Base-by-base conservation (phyloP, 2,329 filamentous ascomycete species). In the Diaporthe sp. region DNA sequence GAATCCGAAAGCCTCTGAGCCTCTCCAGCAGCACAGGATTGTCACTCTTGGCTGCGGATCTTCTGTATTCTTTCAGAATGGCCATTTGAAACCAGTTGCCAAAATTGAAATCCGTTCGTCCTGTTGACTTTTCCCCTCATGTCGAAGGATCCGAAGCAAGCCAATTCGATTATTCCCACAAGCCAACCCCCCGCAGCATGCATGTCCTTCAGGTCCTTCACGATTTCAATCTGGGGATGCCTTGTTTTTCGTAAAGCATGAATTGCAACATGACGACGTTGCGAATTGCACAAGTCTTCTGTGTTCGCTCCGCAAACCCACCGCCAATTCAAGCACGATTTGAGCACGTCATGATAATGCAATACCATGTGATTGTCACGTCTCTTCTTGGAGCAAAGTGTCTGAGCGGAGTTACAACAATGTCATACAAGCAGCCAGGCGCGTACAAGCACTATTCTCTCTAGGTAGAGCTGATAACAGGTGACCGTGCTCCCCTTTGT, bases 331-430 rank as follows among this genome's bases (percentile, higher is more conserved):
- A 51, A 51, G 44, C 44, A 66, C 63, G 30, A 63, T 30, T 27
- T 32, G 27, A 51, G 44, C 63, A 66, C 44, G 44, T 13, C 63
- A 66, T 66, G 15, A 39, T 37, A 27, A 17, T 66, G 61, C 44
- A 37, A 37, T 25, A 17, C 30, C 44, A 66, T 37, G 30, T 37
- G 63, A 27, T 66, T 50, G 30, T 51, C 30, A n/a, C 30, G n/a
- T 37, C 42, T 50, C 30, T 66, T 51, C 44, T 32, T 37, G 44
- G n/a, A 39, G 42, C 13, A 61, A 35, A 59, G n/a, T 44, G 25
- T 37, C 35, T 71, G 72, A 73, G 56, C 47, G 30, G 47, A 58
- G 58, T 56, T 55, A 15, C 37, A 53, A 71, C 66, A 56, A 65
- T 55, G 56, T 73, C 56, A 50, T 56, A 55, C 32, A 37, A 63